phyloP scores from a whole-genome alignment of 495 filamentous ascomycete genomes.

The Penicillium macrosclerotiorum region DNA sequence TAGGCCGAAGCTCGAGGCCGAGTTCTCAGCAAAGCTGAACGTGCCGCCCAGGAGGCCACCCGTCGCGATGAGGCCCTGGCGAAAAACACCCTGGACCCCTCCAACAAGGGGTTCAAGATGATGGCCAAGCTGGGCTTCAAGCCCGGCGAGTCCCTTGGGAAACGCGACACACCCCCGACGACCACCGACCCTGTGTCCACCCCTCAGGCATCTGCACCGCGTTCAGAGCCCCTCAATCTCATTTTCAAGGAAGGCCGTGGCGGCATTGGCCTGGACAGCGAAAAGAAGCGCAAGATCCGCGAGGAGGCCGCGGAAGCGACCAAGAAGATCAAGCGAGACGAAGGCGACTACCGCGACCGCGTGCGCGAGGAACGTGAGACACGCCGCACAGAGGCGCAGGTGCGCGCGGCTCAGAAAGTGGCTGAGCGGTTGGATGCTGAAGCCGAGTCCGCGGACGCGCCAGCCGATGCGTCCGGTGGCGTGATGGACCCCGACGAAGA shows the following conservation, averaged over 20 bases:
- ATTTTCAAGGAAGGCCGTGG: conserved; percentile 73
- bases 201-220: conserved; percentile 20
- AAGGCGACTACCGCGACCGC: conserved; percentile 74
- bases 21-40: conserved; percentile 75
- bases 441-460: conserved; percentile 17
- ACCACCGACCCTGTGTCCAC: not conserved
- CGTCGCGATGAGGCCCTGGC: conserved; percentile 73
- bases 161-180: conserved; percentile 22
- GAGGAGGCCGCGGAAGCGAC: conserved; percentile 59
- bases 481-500: conserved; percentile 1
- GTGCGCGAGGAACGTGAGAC: conserved; percentile 70
- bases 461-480: not conserved
- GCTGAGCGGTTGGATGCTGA: conserved; percentile 69
- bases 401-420: conserved; percentile 77
- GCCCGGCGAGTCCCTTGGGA: conserved; percentile 67
- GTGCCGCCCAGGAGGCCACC: conserved; percentile 62
- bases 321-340: conserved; percentile 64
- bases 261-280: conserved; percentile 82
- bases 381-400: conserved; percentile 61
- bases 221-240: conserved; percentile 66
- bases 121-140: conserved; percentile 96
- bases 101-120: conserved; percentile 84
- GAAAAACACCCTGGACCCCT: conserved; percentile 62
- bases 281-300: conserved; percentile 76
- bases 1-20: conserved; percentile 46